Conservation (phyloP, 2,329 filamentous ascomycete genomes). For the Didymella lethalis region DNA sequence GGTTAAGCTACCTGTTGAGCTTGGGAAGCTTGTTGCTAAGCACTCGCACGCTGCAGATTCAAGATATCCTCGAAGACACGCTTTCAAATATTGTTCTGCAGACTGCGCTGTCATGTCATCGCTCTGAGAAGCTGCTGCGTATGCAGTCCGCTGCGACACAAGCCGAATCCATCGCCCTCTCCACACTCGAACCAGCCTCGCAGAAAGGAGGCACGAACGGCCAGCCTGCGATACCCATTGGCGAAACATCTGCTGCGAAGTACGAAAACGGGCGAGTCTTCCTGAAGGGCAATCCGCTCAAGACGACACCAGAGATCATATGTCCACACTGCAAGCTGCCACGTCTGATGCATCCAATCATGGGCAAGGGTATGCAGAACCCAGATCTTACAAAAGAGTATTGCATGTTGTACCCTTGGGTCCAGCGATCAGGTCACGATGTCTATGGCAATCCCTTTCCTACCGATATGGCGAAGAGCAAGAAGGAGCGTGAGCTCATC, state of each 20-base stretch:
- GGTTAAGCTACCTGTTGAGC: conserved; percentile 18
- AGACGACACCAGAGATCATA: conserved; percentile 73
- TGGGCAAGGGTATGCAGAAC: conserved; percentile 73
- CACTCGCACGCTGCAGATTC: conserved; percentile 35
- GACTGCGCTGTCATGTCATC: conserved; percentile 76
- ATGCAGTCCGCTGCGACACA: conserved; percentile 66
- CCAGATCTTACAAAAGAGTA: conserved; percentile 68
- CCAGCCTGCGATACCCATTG: conserved; percentile 62
- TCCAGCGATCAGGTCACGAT: conserved; percentile 77
- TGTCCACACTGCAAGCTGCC: conserved; percentile 79
- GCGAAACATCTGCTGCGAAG: conserved; percentile 70
- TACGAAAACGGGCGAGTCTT: conserved; percentile 74
- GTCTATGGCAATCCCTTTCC: conserved; percentile 86
- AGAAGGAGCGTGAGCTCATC: conserved; percentile 71
- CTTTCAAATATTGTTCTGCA: conserved; percentile 81
- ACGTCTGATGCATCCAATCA: conserved; percentile 74
- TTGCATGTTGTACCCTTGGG: conserved; percentile 81
- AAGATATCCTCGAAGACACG: conserved; percentile 72
- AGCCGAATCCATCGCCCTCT: conserved; percentile 51
- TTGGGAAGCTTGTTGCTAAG: conserved; percentile 37
- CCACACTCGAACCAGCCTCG: conserved; percentile 46
- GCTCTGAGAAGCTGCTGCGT: conserved; percentile 78
- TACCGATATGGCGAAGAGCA: conserved; percentile 75
- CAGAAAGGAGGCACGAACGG: conserved; percentile 47
- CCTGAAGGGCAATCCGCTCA: conserved; percentile 75